A percentile compares a stretch with the other conserved stretches of the same genome.
Conservation (phyloP, 352 stramenopile genomes). For the Achlya hypogyna region DNA sequence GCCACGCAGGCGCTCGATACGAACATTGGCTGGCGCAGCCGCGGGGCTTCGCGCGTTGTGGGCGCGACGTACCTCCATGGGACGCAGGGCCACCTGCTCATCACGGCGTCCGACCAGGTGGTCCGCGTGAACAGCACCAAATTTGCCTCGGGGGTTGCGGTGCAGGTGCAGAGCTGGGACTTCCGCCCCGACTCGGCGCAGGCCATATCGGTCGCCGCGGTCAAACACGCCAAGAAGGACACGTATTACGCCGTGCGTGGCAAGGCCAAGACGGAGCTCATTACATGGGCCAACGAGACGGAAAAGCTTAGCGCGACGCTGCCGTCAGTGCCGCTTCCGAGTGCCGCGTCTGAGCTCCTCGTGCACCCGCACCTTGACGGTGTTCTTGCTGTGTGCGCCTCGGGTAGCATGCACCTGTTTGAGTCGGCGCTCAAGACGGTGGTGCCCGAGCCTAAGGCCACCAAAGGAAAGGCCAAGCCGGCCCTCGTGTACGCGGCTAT, state of each 20-base stretch:
- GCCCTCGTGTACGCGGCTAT: background rate
- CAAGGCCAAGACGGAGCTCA: slow-evolving; percentile 17
- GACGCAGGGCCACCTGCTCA: background rate
- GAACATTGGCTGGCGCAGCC: slow-evolving; percentile 7
- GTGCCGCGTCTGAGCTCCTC: background rate
- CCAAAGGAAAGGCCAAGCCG: background rate
- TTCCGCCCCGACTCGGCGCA: slow-evolving; percentile 9
- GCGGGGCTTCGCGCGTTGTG: slow-evolving; percentile 6
- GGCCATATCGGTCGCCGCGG: background rate
- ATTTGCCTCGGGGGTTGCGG: background rate
- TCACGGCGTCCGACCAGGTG: slow-evolving; percentile 18
- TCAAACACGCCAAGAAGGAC: slow-evolving; percentile 10
- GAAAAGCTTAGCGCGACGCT: background rate
- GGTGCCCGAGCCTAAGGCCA: background rate
- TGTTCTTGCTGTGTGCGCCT: background rate
- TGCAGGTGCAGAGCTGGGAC: slow-evolving; percentile 16
- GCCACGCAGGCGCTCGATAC: background rate
- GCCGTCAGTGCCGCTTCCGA: background rate
- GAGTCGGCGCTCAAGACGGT: background rate
- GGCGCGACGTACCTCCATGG: background rate
- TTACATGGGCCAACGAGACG: slow-evolving; percentile 6
- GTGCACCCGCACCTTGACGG: slow-evolving; percentile 4
- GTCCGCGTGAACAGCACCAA: slow-evolving; percentile 11
- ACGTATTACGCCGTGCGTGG: slow-evolving; percentile 7
- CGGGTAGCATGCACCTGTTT: background rate